Conservation (phyloP, 73 alveolate genomes). For the Tetrahymena borealis region DNA sequence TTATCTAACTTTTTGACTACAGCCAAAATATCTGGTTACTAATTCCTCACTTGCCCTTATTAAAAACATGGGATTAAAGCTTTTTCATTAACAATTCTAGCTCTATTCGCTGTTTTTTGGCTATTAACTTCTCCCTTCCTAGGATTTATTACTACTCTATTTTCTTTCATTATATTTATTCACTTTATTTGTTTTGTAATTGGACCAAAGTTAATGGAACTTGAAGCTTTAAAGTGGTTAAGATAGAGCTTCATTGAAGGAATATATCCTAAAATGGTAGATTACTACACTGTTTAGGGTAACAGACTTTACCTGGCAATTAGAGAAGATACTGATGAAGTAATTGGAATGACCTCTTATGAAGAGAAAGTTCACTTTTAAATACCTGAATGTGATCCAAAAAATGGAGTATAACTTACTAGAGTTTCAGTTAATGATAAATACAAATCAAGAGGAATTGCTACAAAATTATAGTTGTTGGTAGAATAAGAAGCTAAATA, state of each 20-base stretch:
- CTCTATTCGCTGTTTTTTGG: neutral
- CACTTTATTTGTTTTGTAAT: neutral
- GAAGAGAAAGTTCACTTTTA: neutral
- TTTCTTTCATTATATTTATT: neutral
- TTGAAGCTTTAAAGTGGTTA: neutral
- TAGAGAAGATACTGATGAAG: neutral
- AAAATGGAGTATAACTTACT: neutral
- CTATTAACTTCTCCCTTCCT: neutral
- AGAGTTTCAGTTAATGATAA: neutral
- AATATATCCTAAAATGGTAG: neutral
- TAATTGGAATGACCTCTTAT: neutral
- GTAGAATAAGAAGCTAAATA: neutral
- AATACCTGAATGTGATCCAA: neutral
- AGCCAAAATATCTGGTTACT: neutral
- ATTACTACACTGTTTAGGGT: neutral
- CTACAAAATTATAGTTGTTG: neutral
- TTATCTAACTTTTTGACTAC: neutral
- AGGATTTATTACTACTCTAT: neutral
- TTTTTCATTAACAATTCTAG: neutral
- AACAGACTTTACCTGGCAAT: neutral
- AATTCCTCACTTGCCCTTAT: neutral
- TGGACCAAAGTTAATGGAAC: neutral
- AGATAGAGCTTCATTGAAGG: neutral
- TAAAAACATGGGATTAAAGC: neutral
- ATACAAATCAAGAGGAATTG: neutral